Evolutionary conservation across 805 yeast species (phyloP).

Genomic region (Starmerella lactis-condensi): DNA sequence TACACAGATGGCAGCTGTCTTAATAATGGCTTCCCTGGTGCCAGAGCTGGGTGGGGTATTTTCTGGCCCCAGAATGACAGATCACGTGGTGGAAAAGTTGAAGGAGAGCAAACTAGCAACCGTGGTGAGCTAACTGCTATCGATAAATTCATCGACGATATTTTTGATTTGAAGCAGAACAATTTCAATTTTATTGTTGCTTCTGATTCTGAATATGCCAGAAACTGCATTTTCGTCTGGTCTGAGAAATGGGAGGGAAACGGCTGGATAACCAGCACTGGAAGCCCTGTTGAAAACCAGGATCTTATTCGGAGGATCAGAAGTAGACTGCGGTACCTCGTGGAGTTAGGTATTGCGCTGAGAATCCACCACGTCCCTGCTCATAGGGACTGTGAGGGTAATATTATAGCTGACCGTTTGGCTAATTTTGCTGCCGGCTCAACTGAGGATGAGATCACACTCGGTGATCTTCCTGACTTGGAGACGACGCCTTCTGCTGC

Average conservation of each 20-base stretch:
- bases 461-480: not conserved
- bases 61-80: slow-evolving; percentile 43
- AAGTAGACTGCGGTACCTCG: slow-evolving; percentile 24
- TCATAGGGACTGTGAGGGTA: slow-evolving; percentile 52
- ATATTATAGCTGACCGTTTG: slow-evolving; percentile 55
- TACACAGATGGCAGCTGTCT: slow-evolving; percentile 69
- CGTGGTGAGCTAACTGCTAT: slow-evolving; percentile 65
- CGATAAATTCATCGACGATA: slow-evolving; percentile 27
- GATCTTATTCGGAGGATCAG: slow-evolving; percentile 31
- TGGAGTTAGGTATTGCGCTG: slow-evolving; percentile 21
- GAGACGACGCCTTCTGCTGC: not conserved
- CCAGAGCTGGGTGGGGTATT: slow-evolving; percentile 56
- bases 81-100: slow-evolving; percentile 37
- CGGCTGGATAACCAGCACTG: slow-evolving; percentile 33
- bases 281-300: slow-evolving; percentile 31
- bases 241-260: slow-evolving; percentile 35
- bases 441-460: not conserved
- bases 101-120: slow-evolving; percentile 48
- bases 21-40: slow-evolving; percentile 33
- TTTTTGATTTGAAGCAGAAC: not conserved
- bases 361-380: slow-evolving; percentile 48
- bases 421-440: slow-evolving; percentile 43
- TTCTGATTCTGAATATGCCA: slow-evolving; percentile 57
- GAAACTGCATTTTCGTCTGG: slow-evolving; percentile 41
- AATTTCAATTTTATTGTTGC: slow-evolving; percentile 23